Percentiles rank a stretch among this genome's conserved stretches.
phyloP scores from a whole-genome alignment of 768 basidiomycete species.

The Tricholoma bakamatsutake region DNA sequence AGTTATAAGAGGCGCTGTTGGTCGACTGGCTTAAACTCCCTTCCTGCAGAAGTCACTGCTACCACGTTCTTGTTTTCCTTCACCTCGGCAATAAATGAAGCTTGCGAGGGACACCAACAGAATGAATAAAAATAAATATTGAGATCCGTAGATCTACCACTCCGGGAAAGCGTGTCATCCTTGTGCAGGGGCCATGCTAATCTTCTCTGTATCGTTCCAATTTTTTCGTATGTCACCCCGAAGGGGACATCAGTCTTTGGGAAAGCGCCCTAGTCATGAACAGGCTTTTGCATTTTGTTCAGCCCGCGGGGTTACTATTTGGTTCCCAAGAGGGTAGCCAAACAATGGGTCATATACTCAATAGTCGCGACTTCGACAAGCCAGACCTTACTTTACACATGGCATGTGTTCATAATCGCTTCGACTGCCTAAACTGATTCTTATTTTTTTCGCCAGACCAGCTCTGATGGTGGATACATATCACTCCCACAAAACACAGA shows the following conservation, averaged over 20 bases:
- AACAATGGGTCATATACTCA: neutral
- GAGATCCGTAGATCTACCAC: constrained; percentile 61
- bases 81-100: too few relatives aligned
- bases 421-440: neutral
- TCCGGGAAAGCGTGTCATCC: constrained; percentile 99
- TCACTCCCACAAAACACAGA: constrained; percentile 9
- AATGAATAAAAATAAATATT: constrained; percentile 37
- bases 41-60: too few relatives aligned
- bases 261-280: neutral
- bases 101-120: too few relatives aligned
- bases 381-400: neutral
- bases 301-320: constrained; percentile 2
- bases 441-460: constrained; percentile 4
- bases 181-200: constrained; percentile 99
- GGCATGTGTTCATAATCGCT: neutral
- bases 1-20: too few relatives aligned
- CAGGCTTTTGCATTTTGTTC: constrained; percentile 7
- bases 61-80: too few relatives aligned
- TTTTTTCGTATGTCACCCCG: constrained; percentile 96
- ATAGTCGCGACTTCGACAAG: neutral
- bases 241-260: constrained; percentile 51
- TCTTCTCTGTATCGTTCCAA: constrained; percentile 99
- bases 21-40: too few relatives aligned
- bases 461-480: constrained; percentile 14
- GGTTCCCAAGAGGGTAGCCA: neutral